Conservation (phyloP, 371 early-diverging fungal genomes). For the Mucor irregularis region DNA sequence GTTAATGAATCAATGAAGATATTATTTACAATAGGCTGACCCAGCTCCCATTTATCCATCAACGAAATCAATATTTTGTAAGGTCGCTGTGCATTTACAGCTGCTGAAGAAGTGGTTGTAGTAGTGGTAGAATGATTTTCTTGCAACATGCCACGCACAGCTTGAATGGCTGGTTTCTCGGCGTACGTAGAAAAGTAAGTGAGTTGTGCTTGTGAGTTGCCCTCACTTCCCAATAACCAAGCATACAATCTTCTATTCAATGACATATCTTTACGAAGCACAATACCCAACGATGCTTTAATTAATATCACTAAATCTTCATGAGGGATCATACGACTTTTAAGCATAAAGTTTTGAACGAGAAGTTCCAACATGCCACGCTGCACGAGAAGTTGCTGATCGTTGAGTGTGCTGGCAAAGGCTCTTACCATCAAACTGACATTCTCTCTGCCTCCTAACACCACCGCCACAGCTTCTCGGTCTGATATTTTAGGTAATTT, state of each 20-base stretch:
- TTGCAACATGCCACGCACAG: constrained; percentile 58
- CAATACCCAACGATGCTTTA: constrained; percentile 73
- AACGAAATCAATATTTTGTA: constrained; percentile 82
- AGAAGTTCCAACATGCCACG: constrained; percentile 84
- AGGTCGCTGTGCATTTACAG: constrained; percentile 59
- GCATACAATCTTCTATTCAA: constrained; percentile 88
- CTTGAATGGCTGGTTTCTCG: constrained; percentile 46
- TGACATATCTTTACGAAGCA: constrained; percentile 92
- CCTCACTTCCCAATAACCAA: constrained; percentile 74
- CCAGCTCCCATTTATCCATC: constrained; percentile 86
- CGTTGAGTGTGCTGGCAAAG: constrained; percentile 71
- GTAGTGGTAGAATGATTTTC: constrained; percentile 10
- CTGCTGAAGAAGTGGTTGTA: constrained; percentile 5
- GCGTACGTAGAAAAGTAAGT: constrained; percentile 39
- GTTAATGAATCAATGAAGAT: constrained; percentile 72
- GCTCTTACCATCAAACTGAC: constrained; percentile 76
- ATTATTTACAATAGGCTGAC: constrained; percentile 71
- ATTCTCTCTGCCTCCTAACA: constrained; percentile 67
- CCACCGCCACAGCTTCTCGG: constrained; percentile 66
- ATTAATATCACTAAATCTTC: constrained; percentile 69
- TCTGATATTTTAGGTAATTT: constrained; percentile 71
- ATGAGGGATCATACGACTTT: constrained; percentile 63
- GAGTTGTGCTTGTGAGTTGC: constrained; percentile 31
- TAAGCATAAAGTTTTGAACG: constrained; percentile 75
- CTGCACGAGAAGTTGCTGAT: constrained; percentile 79